A percentile compares a stretch with the other conserved stretches of the same genome.
Evolutionary conservation across 1,284 basidiomycete species (phyloP).

Genomic region (Ustilago cynodontis): DNA sequence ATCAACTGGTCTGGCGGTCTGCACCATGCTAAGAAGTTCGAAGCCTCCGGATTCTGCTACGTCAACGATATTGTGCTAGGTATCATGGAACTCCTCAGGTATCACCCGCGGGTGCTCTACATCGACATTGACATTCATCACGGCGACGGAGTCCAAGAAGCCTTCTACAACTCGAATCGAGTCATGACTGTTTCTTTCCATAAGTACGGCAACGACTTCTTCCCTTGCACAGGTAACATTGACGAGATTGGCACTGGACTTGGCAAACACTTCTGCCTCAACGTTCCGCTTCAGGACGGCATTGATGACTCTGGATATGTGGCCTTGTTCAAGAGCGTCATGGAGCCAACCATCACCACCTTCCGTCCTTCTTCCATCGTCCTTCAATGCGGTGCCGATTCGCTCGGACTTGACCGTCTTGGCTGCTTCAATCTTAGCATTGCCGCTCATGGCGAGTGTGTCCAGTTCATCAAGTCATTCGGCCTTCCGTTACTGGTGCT

Average conservation of each 20-base stretch:
- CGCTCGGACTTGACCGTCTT: slow-evolving; percentile 90
- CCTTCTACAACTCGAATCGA: slow-evolving; percentile 96
- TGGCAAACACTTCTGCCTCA: slow-evolving; percentile 95
- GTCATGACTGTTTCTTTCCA: slow-evolving; percentile 99
- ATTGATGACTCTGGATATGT: slow-evolving; percentile 98
- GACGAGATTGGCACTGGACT: slow-evolving; percentile 65
- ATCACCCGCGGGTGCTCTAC: slow-evolving; percentile 88
- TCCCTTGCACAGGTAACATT: slow-evolving; percentile 72
- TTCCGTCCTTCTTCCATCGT: slow-evolving; percentile 93
- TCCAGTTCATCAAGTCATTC: slow-evolving; percentile 93
- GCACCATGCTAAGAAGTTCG: slow-evolving; percentile 97
- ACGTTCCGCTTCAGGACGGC: slow-evolving; percentile 94
- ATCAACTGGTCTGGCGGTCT: slow-evolving; percentile 98
- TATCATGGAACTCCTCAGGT: slow-evolving; percentile 71
- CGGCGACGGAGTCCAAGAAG: slow-evolving; percentile 99
- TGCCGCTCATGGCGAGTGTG: slow-evolving; percentile 97
- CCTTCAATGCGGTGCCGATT: slow-evolving; percentile 96
- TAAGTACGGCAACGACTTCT: slow-evolving; percentile 99
- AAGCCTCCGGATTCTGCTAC: slow-evolving; percentile 97
- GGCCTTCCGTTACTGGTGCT: slow-evolving; percentile 88
- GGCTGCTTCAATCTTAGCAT: slow-evolving; percentile 99
- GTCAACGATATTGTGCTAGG: slow-evolving; percentile 80
- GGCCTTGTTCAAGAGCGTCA: slow-evolving; percentile 92
- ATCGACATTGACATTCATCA: slow-evolving; percentile 99
- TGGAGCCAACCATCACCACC: slow-evolving; percentile 89